A percentile compares a stretch with the other conserved stretches of the same genome.
Conservation (phyloP, 1,139 yeast species). For the Taphrina flavorubra region DNA sequence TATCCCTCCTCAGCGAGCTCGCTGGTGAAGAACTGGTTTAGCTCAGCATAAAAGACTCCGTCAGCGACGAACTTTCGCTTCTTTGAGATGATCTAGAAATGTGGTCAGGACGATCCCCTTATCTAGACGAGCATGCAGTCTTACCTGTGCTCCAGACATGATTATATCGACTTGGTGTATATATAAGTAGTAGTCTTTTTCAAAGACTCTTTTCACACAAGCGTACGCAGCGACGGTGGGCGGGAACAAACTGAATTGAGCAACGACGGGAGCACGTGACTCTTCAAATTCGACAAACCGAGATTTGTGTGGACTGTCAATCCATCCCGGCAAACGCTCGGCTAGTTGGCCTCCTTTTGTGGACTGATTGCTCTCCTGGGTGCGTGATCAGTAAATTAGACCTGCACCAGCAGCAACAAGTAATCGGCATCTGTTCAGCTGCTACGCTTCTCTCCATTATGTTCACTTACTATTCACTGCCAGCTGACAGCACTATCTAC, state of each 20-base stretch:
- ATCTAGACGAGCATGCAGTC: neutral
- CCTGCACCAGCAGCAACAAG: too few relatives aligned
- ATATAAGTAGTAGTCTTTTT: neutral
- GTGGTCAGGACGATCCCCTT: neutral
- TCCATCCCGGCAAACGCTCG: neutral
- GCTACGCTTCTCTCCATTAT: too few relatives aligned
- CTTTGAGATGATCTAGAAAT: conserved; percentile 32
- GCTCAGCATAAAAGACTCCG: conserved; percentile 99
- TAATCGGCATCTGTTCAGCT: too few relatives aligned
- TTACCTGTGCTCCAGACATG: conserved; percentile 20
- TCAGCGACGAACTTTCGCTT: conserved; percentile 72
- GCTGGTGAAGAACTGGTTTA: conserved; percentile 99
- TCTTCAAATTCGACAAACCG: too few relatives aligned
- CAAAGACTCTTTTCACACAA: neutral
- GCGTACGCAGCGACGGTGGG: neutral
- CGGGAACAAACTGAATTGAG: conserved; percentile 5
- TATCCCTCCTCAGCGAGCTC: conserved; percentile 99
- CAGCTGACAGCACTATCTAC: too few relatives aligned
- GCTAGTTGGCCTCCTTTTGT: too few relatives aligned
- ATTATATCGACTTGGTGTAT: conserved; percentile 13
- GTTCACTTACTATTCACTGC: too few relatives aligned
- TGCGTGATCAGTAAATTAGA: too few relatives aligned
- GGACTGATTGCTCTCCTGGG: too few relatives aligned
- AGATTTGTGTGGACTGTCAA: conserved; percentile 1
- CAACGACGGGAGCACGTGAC: neutral